A percentile compares a stretch with the other conserved stretches of the same genome.
Evolutionary conservation across 2,329 filamentous ascomycete species (phyloP).

Genomic region (Fusarium ramigenum): DNA sequence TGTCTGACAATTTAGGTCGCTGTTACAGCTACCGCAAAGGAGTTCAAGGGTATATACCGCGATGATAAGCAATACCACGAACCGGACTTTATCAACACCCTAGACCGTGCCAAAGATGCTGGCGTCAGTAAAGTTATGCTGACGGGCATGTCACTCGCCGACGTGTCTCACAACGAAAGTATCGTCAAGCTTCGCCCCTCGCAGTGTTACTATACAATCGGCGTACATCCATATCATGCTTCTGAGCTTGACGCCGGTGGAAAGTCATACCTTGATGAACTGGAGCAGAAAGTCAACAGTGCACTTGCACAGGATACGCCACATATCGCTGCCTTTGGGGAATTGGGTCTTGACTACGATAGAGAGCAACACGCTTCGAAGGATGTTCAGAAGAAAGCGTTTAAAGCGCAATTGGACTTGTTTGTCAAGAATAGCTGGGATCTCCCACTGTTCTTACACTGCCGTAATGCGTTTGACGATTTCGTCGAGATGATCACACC

Average conservation of each 20-base stretch:
- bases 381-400: slow-evolving; percentile 38
- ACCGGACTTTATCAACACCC: slow-evolving; percentile 53
- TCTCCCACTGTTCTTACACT: slow-evolving; percentile 40
- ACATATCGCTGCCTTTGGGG: slow-evolving; percentile 57
- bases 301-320: slow-evolving; percentile 38
- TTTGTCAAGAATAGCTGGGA: slow-evolving; percentile 40
- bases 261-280: slow-evolving; percentile 32
- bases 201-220: slow-evolving; percentile 56
- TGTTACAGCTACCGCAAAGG: slow-evolving; percentile 51
- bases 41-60: slow-evolving; percentile 62
- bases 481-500: slow-evolving; percentile 49
- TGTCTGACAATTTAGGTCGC: slow-evolving; percentile 44
- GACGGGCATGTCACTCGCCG: slow-evolving; percentile 50
- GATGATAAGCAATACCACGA: slow-evolving; percentile 58
- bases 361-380: slow-evolving; percentile 54
- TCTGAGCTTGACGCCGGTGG: slow-evolving; percentile 51
- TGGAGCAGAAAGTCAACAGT: slow-evolving; percentile 38
- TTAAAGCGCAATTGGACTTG: slow-evolving; percentile 39
- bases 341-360: slow-evolving; percentile 62
- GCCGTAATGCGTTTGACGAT: slow-evolving; percentile 42
- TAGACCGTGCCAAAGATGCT: slow-evolving; percentile 53
- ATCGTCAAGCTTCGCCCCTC: slow-evolving; percentile 43
- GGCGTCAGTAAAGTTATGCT: slow-evolving; percentile 55
- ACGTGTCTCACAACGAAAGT: slow-evolving; percentile 42
- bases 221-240: slow-evolving; percentile 62